Base-by-base conservation (phyloP, 805 yeast species). In the Starmerella sp. region DNA sequence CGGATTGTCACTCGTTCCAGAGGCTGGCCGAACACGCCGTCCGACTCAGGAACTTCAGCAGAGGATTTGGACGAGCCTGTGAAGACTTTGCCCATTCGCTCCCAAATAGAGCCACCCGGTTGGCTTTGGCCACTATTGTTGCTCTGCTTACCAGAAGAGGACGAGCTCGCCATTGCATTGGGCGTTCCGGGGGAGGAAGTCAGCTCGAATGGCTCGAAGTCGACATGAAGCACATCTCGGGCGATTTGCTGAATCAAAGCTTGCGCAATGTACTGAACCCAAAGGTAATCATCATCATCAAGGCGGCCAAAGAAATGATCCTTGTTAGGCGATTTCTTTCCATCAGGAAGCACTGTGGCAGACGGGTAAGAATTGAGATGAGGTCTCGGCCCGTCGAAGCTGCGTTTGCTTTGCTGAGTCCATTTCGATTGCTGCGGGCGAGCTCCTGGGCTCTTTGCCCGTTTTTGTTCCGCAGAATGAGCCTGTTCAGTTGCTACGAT, bases 401-500 rank as follows among this genome's bases (percentile, higher is more conserved):
- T 22, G 4, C 13, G 34, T 11, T 35, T 22, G 8, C 37, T 31
- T 10, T n/a, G 28, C 3, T 14, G 35, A 6, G 43, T 22, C 5
- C 22, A 15, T 2, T 35, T 28, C 4, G 50, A 42, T 34, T 15
- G 43, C 34, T 51, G 46, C 15, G 52, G 43, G 10, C 30, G 48
- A 10, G n/a, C 37, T 29, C 41, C 39, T 15, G 41, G 51, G 22
- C 35, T 41, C 29, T 46, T 34, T 5, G 49, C 49, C 6, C 51
- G 42, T 11, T 30, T 46, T 22, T 51, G 57, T 32, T 52, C 54
- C 5, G 52, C 47, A 9, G 41, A 22, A 8, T 41, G 50, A 0
- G 97, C 96, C 68, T 91, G 96, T 64, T 93, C 97, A 9, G 95
- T 91, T 2, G 97, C 95, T 7, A 93, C 97, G 65, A 93, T 91